Evolutionary conservation across 768 basidiomycete genomes (phyloP).

Genomic region (Rhodosporidiobolus odoratus): DNA sequence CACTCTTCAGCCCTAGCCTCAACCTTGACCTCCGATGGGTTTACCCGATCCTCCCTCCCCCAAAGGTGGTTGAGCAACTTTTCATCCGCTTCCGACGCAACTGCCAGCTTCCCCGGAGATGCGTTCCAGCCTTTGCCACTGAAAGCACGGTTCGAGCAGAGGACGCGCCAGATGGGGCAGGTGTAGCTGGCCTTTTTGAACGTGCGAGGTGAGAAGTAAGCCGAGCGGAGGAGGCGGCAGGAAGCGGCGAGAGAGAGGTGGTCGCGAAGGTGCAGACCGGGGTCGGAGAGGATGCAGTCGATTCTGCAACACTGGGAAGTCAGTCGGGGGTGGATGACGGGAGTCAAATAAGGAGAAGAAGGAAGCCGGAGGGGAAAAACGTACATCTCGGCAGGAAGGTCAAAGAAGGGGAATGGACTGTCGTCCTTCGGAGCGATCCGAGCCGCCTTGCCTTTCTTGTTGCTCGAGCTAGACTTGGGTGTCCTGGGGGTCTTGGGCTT

Average conservation of each 20-base stretch:
- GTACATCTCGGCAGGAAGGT: conserved; percentile 6
- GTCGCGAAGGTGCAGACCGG: conserved; percentile 5
- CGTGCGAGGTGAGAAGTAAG: conserved; percentile 7
- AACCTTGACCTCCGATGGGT: not conserved
- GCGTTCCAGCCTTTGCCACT: not conserved
- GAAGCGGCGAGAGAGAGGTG: conserved; percentile 23
- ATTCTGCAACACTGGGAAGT: not conserved
- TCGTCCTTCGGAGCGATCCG: not conserved
- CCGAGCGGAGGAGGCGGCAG: conserved; percentile 14
- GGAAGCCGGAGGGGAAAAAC: not conserved
- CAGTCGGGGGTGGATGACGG: not conserved
- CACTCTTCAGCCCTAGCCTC: not conserved
- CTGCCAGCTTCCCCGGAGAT: not conserved
- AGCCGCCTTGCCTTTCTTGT: not conserved
- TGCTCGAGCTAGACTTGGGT: not conserved
- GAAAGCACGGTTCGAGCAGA: conserved; percentile 3
- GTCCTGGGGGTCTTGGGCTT: not conserved
- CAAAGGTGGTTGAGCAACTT: conserved; percentile 1
- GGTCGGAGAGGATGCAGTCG: conserved; percentile 3
- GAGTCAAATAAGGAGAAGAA: not conserved
- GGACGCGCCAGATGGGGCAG: not conserved
- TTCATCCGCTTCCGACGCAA: not conserved
- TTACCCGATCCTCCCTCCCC: conserved; percentile 1
- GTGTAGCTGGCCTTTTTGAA: not conserved
- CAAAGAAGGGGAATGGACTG: not conserved